These are phyloP conservation scores for Gracilaria caudata DNA, from an alignment of 23 red algal genomes.

Conservation along the genomic window DNA sequence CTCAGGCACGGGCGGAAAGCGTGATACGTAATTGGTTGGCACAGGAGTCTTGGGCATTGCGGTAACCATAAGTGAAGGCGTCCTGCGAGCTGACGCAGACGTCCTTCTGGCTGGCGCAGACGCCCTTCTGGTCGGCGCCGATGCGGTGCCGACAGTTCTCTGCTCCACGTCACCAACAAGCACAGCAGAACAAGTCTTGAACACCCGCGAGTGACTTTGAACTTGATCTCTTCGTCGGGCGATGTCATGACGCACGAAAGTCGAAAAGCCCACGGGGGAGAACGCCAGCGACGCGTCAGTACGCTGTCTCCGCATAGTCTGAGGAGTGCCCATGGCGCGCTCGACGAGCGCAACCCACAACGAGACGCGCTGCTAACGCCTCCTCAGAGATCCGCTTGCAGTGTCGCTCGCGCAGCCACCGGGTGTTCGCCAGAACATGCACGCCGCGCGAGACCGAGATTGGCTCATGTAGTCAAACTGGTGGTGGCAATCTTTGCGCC, in stretches of 20 bases:
- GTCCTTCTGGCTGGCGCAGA: background rate
- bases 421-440: background rate
- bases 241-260: constrained; percentile 3
- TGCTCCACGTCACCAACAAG: background rate
- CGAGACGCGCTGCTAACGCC: too few relatives aligned
- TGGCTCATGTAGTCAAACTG: background rate
- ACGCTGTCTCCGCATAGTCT: constrained; percentile 6
- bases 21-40: background rate
- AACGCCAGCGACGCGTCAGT: background rate
- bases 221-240: background rate
- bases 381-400: too few relatives aligned
- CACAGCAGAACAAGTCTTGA: background rate
- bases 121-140: background rate
- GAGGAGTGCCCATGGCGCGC: background rate
- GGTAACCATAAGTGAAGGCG: too few relatives aligned
- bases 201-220: background rate
- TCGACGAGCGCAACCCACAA: background rate
- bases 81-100: background rate
- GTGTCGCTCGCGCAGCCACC: background rate
- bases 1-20: constrained; percentile 30
- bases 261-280: background rate
- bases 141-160: background rate
- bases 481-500: background rate
- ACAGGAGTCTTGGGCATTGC: background rate
- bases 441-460: background rate